These are phyloP conservation scores for Auxenochlorella pyrenoidosa DNA, from an alignment of 139 green algal genomes.

Conservation along the genomic window DNA sequence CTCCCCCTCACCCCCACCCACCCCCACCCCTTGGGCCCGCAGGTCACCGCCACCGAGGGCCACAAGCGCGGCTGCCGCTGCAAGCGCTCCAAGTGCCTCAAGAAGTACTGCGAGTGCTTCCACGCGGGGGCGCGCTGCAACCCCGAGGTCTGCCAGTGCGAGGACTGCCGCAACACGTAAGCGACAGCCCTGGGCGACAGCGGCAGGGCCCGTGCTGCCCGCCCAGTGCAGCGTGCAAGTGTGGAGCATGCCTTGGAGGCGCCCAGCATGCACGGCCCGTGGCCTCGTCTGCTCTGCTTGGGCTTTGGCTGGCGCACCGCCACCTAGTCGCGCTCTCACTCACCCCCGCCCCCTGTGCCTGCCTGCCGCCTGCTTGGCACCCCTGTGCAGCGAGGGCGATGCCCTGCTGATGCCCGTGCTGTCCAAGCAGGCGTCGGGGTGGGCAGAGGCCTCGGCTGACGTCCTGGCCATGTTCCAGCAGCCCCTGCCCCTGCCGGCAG, in stretches of 20 bases:
- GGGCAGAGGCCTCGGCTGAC: not conserved
- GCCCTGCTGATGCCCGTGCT: not conserved
- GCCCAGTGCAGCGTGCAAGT: too few relatives aligned
- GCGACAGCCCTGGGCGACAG: too few relatives aligned
- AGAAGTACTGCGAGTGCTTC: slow-evolving; percentile 85
- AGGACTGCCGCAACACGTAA: slow-evolving; percentile 73
- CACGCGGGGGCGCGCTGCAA: slow-evolving; percentile 75
- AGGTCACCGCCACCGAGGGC: slow-evolving; percentile 36
- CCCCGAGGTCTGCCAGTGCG: slow-evolving; percentile 87
- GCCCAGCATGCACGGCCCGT: too few relatives aligned
- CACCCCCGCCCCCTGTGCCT: not conserved
- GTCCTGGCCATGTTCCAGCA: slow-evolving; percentile 36
- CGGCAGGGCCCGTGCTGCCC: too few relatives aligned
- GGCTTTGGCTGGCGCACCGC: too few relatives aligned
- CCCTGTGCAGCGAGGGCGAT: slow-evolving; percentile 18
- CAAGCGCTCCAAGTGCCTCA: slow-evolving; percentile 61
- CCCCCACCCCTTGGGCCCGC: not conserved
- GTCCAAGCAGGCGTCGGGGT: not conserved
- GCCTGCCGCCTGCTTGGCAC: not conserved
- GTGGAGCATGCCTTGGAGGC: too few relatives aligned
- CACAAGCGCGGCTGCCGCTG: slow-evolving; percentile 91
- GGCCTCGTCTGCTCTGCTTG: not conserved
- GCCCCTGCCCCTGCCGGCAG: not conserved
- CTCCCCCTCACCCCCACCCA: not conserved
- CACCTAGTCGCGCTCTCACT: not conserved